Evolutionary conservation across 2,329 filamentous ascomycete species (phyloP).

Genomic region (Coniochaeta sp.): DNA sequence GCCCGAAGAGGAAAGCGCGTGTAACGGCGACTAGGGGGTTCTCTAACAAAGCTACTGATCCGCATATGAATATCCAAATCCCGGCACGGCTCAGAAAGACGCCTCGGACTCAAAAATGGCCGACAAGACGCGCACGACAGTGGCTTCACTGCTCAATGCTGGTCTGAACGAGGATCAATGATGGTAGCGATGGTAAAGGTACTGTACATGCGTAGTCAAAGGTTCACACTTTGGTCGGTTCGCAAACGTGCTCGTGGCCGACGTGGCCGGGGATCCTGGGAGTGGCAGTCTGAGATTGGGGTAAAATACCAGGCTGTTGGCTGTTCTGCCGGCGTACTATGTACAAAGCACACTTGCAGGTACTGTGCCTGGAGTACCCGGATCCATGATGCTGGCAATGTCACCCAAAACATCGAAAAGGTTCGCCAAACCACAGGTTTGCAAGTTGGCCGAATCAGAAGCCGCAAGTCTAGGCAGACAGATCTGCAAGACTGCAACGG

Average conservation of each 20-base stretch:
- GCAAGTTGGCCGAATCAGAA: not conserved
- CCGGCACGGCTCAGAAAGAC: not conserved
- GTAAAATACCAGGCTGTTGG: not conserved
- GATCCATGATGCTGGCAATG: not conserved
- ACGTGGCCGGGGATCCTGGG: not conserved
- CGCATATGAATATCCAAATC: not conserved
- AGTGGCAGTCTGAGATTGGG: not conserved
- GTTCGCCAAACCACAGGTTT: not conserved
- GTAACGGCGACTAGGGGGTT: not conserved
- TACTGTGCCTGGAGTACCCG: not conserved
- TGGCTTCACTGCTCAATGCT: not conserved
- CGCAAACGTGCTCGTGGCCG: not conserved
- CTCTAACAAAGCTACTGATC: not conserved
- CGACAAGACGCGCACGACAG: not conserved
- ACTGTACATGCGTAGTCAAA: no score
- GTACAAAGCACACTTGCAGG: not conserved
- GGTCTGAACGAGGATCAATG: not conserved
- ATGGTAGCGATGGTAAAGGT: not conserved
- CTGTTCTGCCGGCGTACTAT: not conserved
- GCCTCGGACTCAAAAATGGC: not conserved
- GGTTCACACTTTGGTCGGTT: not conserved
- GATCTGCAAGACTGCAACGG: not conserved
- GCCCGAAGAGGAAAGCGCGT: not conserved
- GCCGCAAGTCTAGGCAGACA: not conserved
- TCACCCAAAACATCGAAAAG: not conserved